Percentiles rank a stretch among this genome's conserved stretches.
Evolutionary conservation across 2,329 filamentous ascomycete genomes (phyloP).

Genomic region (Phialemoniopsis sp.): DNA sequence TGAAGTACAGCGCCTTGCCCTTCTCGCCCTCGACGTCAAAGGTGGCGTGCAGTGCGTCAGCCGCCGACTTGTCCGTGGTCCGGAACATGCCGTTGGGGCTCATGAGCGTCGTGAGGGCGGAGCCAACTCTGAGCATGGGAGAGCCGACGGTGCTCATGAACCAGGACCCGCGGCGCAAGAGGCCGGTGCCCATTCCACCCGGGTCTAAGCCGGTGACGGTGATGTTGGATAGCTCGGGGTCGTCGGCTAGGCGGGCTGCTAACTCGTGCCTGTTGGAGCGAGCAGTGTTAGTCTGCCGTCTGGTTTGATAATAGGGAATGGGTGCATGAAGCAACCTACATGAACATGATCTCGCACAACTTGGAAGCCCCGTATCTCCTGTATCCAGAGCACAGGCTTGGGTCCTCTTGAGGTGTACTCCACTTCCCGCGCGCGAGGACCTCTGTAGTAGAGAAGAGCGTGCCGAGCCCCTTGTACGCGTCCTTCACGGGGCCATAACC

Average conservation of each 20-base stretch:
- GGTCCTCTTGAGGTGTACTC: slow-evolving; percentile 8
- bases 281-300: not conserved
- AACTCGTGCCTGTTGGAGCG: slow-evolving; percentile 14
- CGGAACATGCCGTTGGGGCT: slow-evolving; percentile 18
- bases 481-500: slow-evolving; percentile 6
- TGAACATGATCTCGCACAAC: slow-evolving; percentile 17
- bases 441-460: slow-evolving; percentile 12
- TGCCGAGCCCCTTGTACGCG: slow-evolving; percentile 7
- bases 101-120: slow-evolving; percentile 3
- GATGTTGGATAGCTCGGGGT: slow-evolving; percentile 15
- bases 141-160: slow-evolving; percentile 11
- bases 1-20: slow-evolving; percentile 24
- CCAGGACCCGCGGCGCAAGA: slow-evolving; percentile 14
- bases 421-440: slow-evolving; percentile 12
- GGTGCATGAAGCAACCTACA: no score
- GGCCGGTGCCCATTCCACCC: slow-evolving; percentile 16
- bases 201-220: slow-evolving; percentile 21
- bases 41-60: slow-evolving; percentile 16
- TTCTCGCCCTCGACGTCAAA: slow-evolving; percentile 16
- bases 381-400: slow-evolving; percentile 10
- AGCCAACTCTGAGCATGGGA: slow-evolving; percentile 8
- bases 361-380: slow-evolving; percentile 19
- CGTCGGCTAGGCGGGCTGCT: slow-evolving; percentile 11
- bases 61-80: slow-evolving; percentile 18
- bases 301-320: no score